phyloP scores from a whole-genome alignment of 495 filamentous ascomycete species.

The Penicillium macrosclerotiorum region DNA sequence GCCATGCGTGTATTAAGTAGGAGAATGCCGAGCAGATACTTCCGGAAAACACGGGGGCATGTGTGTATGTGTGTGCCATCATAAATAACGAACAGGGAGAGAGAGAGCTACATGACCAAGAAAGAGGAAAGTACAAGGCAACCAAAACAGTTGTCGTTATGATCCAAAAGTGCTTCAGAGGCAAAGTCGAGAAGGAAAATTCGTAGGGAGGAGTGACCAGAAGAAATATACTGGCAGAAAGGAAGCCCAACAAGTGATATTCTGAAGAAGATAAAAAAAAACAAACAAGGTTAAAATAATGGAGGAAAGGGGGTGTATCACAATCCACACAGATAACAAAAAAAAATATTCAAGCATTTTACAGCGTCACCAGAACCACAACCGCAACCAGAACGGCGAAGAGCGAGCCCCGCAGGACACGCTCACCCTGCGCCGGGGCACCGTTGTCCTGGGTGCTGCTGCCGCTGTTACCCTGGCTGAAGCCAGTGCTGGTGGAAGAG shows the following conservation, averaged over 20 bases:
- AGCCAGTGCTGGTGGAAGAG: slow-evolving; percentile 18
- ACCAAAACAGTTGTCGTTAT: slow-evolving; percentile 13
- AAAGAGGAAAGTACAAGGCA: neutral
- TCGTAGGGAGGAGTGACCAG: neutral
- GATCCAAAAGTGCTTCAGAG: slow-evolving; percentile 10
- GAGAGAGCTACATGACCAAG: neutral
- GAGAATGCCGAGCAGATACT: slow-evolving; percentile 4
- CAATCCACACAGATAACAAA: neutral
- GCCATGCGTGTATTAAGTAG: neutral
- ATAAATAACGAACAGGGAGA: slow-evolving; percentile 2
- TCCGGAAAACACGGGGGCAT: no score
- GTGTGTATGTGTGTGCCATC: no score
- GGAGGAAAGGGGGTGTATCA: no score
- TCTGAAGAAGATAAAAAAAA: neutral
- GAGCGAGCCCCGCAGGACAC: slow-evolving; percentile 50
- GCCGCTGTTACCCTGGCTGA: slow-evolving; percentile 25
- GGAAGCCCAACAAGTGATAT: no score
- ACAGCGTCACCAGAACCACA: slow-evolving; percentile 54
- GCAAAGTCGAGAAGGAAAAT: slow-evolving; percentile 17
- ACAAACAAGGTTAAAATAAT: no score
- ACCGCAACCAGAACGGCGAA: slow-evolving; percentile 57
- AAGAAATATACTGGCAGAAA: slow-evolving; percentile 21
- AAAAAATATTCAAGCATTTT: slow-evolving; percentile 19
- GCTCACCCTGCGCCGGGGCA: slow-evolving; percentile 40
- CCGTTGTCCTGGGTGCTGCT: slow-evolving; percentile 26